These are phyloP conservation scores for Pseudonectria foliicola DNA, from an alignment of 2,329 filamentous ascomycete species.

Conservation along the genomic window DNA sequence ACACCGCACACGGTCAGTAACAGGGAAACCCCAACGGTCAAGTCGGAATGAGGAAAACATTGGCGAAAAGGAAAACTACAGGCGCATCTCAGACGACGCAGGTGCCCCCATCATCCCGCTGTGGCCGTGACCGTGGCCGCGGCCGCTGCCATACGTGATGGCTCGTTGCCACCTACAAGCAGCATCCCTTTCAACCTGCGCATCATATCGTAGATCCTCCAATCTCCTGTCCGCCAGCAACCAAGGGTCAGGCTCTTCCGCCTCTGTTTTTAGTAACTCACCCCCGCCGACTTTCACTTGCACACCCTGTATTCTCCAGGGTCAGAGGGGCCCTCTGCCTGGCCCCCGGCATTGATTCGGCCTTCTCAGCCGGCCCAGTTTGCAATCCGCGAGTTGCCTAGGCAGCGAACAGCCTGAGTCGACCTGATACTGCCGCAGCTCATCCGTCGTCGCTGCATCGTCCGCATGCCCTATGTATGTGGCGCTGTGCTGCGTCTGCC, in stretches of 20 bases:
- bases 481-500: too few relatives aligned
- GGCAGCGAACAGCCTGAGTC: slow-evolving; percentile 6
- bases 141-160: too few relatives aligned
- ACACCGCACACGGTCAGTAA: too few relatives aligned
- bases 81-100: too few relatives aligned
- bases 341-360: slow-evolving; percentile 7
- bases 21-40: too few relatives aligned
- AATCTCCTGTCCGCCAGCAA: slow-evolving; percentile 12
- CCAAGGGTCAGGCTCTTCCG: slow-evolving; percentile 6
- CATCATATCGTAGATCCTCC: slow-evolving; percentile 17
- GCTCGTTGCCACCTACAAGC: slow-evolving; percentile 7
- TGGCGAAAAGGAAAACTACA: too few relatives aligned
- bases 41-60: too few relatives aligned
- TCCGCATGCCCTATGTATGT: slow-evolving; percentile 7
- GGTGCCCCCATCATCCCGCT: too few relatives aligned
- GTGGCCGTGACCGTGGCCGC: too few relatives aligned
- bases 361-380: slow-evolving; percentile 9
- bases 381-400: slow-evolving; percentile 12
- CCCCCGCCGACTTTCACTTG: background rate
- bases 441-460: slow-evolving; percentile 15
- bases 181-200: slow-evolving; percentile 8
- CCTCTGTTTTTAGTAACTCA: slow-evolving; percentile 18
- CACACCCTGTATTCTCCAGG: too few relatives aligned
- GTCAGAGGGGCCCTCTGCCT: slow-evolving; percentile 4
- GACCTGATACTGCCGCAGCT: slow-evolving; percentile 21